A percentile compares a stretch with the other conserved stretches of the same genome.
Evolutionary conservation across 2,329 filamentous ascomycete species (phyloP).

Genomic region (Clonostachys rosea): DNA sequence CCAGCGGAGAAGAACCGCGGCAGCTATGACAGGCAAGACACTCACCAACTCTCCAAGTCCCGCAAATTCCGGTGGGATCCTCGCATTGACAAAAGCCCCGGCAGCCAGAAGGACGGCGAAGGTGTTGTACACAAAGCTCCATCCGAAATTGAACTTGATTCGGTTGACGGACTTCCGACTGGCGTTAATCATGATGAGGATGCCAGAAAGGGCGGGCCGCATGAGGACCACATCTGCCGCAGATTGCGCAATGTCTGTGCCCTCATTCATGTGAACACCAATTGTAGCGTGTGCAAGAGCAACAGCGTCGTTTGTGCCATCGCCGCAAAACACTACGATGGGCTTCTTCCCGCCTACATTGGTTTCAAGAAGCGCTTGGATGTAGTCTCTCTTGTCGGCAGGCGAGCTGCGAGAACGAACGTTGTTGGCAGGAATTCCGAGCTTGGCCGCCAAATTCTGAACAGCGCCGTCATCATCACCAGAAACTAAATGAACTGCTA

Average conservation of each 20-base stretch:
- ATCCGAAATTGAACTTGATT: conserved; percentile 57
- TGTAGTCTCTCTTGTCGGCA: conserved; percentile 38
- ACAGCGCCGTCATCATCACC: conserved; percentile 51
- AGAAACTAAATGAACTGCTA: conserved; percentile 43
- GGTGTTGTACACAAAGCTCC: conserved; percentile 58
- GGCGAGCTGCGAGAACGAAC: conserved; percentile 37
- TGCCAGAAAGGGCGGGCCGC: conserved; percentile 39
- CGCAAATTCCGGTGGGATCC: conserved; percentile 45
- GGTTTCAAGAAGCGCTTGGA: conserved; percentile 14
- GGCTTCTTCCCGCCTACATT: conserved; percentile 6
- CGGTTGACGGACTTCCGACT: conserved; percentile 26
- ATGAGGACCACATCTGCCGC: conserved; percentile 56
- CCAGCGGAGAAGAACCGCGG: conserved; percentile 45
- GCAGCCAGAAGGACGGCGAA: conserved; percentile 55
- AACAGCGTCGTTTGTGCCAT: conserved; percentile 61
- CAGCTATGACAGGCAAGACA: conserved; percentile 56
- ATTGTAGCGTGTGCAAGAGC: conserved; percentile 56
- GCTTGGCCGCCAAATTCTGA: conserved; percentile 23
- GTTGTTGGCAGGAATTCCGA: conserved; percentile 30
- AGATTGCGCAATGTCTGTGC: conserved; percentile 44
- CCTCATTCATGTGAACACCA: conserved; percentile 52
- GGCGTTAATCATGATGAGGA: conserved; percentile 47
- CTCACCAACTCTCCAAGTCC: conserved; percentile 63
- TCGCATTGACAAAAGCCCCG: conserved; percentile 49
- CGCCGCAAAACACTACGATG: conserved; percentile 48